Percentiles rank a stretch among this genome's conserved stretches.
Evolutionary conservation across 2,329 filamentous ascomycete genomes (phyloP).

Genomic region (Phaeosphaeria sp.): DNA sequence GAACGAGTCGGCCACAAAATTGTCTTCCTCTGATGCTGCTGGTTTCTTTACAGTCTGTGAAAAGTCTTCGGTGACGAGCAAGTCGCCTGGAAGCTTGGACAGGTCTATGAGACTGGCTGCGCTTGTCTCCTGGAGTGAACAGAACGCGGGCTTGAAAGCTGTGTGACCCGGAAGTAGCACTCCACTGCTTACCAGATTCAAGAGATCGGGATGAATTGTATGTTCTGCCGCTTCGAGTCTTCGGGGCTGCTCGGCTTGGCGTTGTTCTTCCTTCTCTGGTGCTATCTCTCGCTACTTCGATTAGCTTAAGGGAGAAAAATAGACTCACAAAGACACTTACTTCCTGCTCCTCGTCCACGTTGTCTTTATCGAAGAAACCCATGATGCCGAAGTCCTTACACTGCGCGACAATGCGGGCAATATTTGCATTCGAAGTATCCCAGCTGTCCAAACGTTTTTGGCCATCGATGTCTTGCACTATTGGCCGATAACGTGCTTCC

Average conservation of each 20-base stretch:
- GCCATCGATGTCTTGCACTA: not conserved
- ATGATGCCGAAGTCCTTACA: conserved; percentile 35
- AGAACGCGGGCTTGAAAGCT: conserved; percentile 57
- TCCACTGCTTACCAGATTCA: conserved; percentile 50
- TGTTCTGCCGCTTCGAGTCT: conserved; percentile 51
- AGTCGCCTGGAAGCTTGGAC: conserved; percentile 44
- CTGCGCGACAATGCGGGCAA: conserved; percentile 24
- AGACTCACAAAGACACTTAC: too few relatives aligned
- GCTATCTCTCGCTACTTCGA: conserved; percentile 65
- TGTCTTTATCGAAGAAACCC: conserved; percentile 38
- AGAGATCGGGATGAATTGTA: conserved; percentile 53
- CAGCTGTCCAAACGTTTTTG: conserved; percentile 5
- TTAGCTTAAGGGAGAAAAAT: too few relatives aligned
- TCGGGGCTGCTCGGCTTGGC: conserved; percentile 59
- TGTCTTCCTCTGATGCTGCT: not conserved
- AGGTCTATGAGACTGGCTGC: conserved; percentile 46
- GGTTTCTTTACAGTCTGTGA: conserved; percentile 50
- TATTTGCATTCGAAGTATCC: conserved; percentile 23
- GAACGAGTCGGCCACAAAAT: conserved; percentile 52
- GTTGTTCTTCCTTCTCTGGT: conserved; percentile 68
- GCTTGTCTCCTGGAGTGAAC: conserved; percentile 50
- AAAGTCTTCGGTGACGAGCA: conserved; percentile 62
- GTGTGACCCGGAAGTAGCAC: conserved; percentile 23
- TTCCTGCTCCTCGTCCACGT: conserved; percentile 71
- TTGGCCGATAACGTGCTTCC: conserved; percentile 59